These are phyloP conservation scores for Saccharomycopsis babjevae DNA, from an alignment of 805 yeast genomes.

Conservation along the genomic window DNA sequence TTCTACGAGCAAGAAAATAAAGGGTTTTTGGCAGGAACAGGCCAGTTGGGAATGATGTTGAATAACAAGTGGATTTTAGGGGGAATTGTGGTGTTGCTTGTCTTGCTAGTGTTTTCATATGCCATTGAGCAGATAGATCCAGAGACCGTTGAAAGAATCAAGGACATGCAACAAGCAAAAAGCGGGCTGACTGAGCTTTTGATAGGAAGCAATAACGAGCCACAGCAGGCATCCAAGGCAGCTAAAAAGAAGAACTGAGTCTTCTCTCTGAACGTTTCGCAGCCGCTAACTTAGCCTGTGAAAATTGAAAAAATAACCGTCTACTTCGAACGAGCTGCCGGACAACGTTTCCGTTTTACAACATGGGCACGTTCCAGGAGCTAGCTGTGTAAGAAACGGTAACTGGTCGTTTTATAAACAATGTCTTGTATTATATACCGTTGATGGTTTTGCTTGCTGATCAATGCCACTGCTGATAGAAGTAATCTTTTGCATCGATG, in stretches of 20 bases:
- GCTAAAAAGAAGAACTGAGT: not conserved
- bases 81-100: conserved; percentile 7
- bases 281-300: too few species aligned
- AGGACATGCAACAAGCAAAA: not conserved
- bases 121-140: conserved; percentile 16
- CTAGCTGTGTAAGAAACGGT: too few species aligned
- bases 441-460: too few species aligned
- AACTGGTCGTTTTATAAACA: too few species aligned
- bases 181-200: not conserved
- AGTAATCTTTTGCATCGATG: too few species aligned
- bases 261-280: too few species aligned
- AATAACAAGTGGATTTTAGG: conserved; percentile 11
- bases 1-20: conserved; percentile 15
- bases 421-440: too few species aligned
- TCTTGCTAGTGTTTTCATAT: conserved; percentile 7
- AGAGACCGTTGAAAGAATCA: conserved; percentile 11
- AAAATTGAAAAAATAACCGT: too few species aligned
- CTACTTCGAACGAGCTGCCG: too few species aligned
- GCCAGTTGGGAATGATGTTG: conserved; percentile 15
- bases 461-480: too few species aligned
- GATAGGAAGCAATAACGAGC: not conserved
- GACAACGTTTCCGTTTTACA: too few species aligned
- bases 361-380: too few species aligned
- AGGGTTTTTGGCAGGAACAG: conserved; percentile 16
- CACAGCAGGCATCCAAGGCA: not conserved